Percentiles rank a stretch among this genome's conserved stretches.
Evolutionary conservation across 2,329 filamentous ascomycete genomes (phyloP).

Genomic region (Blumeriella jaapii): DNA sequence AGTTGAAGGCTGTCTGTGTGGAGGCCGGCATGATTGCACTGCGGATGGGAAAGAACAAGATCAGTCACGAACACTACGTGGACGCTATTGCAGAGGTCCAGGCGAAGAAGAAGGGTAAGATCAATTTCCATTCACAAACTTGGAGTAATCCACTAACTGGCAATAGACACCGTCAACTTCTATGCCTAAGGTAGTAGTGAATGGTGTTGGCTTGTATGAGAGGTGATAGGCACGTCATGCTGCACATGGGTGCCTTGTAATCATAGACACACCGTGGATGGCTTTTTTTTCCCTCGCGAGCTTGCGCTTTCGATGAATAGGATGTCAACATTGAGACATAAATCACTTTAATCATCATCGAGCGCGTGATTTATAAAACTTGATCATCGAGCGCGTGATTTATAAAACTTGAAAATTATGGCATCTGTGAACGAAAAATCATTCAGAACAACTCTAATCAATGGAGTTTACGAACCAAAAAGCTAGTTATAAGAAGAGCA

Average conservation of each 20-base stretch:
- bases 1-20: conserved; percentile 96
- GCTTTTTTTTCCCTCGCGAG: conserved; percentile 2
- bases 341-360: no score
- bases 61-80: conserved; percentile 96
- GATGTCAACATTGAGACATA: no score
- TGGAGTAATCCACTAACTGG: conserved; percentile 5
- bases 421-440: no score
- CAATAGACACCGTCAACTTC: conserved; percentile 23
- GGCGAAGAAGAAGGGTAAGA: conserved; percentile 55
- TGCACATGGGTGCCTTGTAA: conserved; percentile 21
- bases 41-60: conserved; percentile 88
- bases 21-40: conserved; percentile 99
- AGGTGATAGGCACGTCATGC: conserved; percentile 21
- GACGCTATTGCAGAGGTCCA: conserved; percentile 96
- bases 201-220: conserved; percentile 10
- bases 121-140: conserved; percentile 14
- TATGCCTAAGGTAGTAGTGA: conserved; percentile 18
- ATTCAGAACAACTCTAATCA: no score
- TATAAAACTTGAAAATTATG: no score
- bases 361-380: no score
- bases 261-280: conserved; percentile 23
- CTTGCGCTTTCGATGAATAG: no score
- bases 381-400: no score
- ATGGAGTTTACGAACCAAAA: no score
- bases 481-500: no score